These are phyloP conservation scores for Lotus japonicus DNA, from an alignment of 306 rosid species.

Conservation along the genomic window DNA sequence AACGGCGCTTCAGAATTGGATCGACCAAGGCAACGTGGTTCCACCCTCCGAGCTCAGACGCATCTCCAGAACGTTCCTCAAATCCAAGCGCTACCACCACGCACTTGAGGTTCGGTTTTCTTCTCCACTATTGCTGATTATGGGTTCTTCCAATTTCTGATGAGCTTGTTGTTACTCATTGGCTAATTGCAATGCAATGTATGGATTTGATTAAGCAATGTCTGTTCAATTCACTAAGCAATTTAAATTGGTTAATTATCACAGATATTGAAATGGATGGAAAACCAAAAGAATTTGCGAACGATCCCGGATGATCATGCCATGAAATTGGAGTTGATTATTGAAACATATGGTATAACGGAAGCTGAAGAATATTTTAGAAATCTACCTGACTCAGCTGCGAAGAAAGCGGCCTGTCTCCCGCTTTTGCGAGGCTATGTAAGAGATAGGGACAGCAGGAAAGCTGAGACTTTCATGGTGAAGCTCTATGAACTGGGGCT, in stretches of 20 bases:
- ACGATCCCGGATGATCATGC: slow-evolving; percentile 50
- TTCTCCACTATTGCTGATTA: neutral
- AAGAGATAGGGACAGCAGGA: slow-evolving; percentile 37
- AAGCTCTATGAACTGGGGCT: slow-evolving; percentile 64
- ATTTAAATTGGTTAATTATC: neutral
- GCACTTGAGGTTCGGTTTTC: no score
- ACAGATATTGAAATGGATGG: slow-evolving; percentile 46
- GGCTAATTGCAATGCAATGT: neutral
- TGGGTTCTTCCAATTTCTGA: neutral
- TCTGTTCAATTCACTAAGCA: neutral
- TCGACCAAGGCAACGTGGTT: no score
- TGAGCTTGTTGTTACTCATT: neutral
- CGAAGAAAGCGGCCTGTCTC: slow-evolving; percentile 53
- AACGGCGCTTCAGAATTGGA: no score
- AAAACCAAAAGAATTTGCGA: slow-evolving; percentile 30
- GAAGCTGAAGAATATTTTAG: slow-evolving; percentile 66
- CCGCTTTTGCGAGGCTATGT: slow-evolving; percentile 58
- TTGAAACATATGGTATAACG: slow-evolving; percentile 38
- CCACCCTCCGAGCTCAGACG: no score
- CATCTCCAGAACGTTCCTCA: no score
- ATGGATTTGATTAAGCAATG: neutral
- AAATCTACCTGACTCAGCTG: slow-evolving; percentile 37
- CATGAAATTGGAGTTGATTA: slow-evolving; percentile 45
- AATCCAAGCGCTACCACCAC: no score
- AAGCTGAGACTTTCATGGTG: slow-evolving; percentile 67